phyloP scores from a whole-genome alignment of 805 yeast species.

The Sugiyamaella qingdaonensis region DNA sequence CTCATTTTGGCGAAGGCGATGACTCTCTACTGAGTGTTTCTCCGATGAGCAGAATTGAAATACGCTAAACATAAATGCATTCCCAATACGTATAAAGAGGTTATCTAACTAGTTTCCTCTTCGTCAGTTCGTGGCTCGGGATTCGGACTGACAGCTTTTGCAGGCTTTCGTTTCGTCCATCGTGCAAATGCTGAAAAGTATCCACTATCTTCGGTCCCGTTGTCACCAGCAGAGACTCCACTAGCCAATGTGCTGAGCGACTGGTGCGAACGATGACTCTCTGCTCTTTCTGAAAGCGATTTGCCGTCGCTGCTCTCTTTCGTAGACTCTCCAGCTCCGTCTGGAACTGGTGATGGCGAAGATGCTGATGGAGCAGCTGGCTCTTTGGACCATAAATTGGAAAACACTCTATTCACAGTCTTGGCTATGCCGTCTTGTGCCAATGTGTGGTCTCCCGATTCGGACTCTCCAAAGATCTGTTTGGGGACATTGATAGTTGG shows the following conservation, averaged over 20 bases:
- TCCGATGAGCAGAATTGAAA: too few species aligned
- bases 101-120: not conserved
- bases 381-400: slow-evolving; percentile 26
- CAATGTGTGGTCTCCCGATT: slow-evolving; percentile 17
- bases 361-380: not conserved
- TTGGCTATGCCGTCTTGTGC: slow-evolving; percentile 26
- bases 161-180: slow-evolving; percentile 6
- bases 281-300: slow-evolving; percentile 3
- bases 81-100: too few species aligned
- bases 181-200: slow-evolving; percentile 10
- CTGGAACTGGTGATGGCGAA: too few species aligned
- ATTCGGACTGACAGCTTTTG: not conserved
- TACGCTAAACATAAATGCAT: too few species aligned
- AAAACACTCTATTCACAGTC: slow-evolving; percentile 28
- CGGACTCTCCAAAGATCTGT: slow-evolving; percentile 6
- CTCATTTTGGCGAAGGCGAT: too few species aligned
- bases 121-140: not conserved
- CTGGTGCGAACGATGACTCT: slow-evolving; percentile 4
- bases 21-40: too few species aligned
- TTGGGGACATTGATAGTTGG: not conserved
- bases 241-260: slow-evolving; percentile 3
- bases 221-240: not conserved
- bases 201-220: slow-evolving; percentile 1
- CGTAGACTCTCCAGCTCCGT: not conserved
- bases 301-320: not conserved